Percentiles rank a stretch among this genome's conserved stretches.
Evolutionary conservation across 352 stramenopile genomes (phyloP).

Genomic region (Chrysophaeum taylorii): DNA sequence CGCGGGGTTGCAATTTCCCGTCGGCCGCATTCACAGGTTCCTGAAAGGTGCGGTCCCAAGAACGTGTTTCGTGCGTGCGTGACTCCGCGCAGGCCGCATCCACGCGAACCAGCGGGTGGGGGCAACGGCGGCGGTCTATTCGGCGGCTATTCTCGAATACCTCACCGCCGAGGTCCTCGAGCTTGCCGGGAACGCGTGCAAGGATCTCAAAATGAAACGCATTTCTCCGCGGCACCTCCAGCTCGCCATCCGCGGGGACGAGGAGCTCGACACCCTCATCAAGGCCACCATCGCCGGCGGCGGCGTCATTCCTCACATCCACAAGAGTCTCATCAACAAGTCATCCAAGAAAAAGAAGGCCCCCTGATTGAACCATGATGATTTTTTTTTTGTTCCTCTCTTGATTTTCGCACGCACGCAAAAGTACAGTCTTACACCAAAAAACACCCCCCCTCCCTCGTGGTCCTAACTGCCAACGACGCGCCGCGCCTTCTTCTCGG

Average conservation of each 20-base stretch:
- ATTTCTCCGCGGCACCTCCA: slow-evolving; percentile 97
- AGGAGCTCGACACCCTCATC: slow-evolving; percentile 98
- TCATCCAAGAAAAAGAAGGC: slow-evolving; percentile 48
- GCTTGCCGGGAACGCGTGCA: slow-evolving; percentile 77
- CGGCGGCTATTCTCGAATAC: slow-evolving; percentile 99
- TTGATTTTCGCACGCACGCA: too few relatives aligned
- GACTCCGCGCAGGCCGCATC: slow-evolving; percentile 50
- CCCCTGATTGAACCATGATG: too few relatives aligned
- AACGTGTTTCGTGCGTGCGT: too few relatives aligned
- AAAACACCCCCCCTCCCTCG: too few relatives aligned
- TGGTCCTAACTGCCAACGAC: too few relatives aligned
- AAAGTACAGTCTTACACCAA: too few relatives aligned
- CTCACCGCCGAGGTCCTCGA: slow-evolving; percentile 98
- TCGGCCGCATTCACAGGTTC: slow-evolving; percentile 98
- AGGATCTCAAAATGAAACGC: slow-evolving; percentile 63
- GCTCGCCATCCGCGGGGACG: slow-evolving; percentile 97
- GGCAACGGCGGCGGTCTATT: slow-evolving; percentile 98
- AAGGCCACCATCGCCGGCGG: slow-evolving; percentile 99
- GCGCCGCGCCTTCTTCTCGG: too few relatives aligned
- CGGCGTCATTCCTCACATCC: slow-evolving; percentile 99
- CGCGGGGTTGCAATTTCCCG: slow-evolving; percentile 96
- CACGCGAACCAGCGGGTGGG: slow-evolving; percentile 94
- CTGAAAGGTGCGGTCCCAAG: slow-evolving; percentile 73
- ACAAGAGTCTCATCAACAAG: slow-evolving; percentile 99
- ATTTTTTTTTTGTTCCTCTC: too few relatives aligned